Evolutionary conservation across 2,329 filamentous ascomycete species (phyloP), one percentile per base, ranked within the genome.

Genomic region (Talaromyces sp.): DNA sequence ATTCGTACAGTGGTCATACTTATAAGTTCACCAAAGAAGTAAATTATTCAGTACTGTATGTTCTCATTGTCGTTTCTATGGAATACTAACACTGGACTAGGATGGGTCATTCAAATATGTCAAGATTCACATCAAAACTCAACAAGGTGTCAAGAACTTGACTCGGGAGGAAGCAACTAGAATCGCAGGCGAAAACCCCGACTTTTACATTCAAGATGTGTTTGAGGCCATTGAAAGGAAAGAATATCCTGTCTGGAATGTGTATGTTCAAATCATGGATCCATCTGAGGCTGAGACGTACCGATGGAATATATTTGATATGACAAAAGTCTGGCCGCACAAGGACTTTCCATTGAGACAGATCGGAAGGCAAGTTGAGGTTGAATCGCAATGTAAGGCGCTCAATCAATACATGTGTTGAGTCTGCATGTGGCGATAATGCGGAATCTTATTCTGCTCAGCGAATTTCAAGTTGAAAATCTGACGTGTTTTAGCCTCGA

Each of bases 261-360:
- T 93, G 52, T 88, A 87, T 43, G 87, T 94, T 13, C 89, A 93
- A 66, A 78, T 86, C 6, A 82, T 93, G 37, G 81, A 86, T 0
- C 88, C 92, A 57, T 78, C 77, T 3, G 80, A 85, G 37, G 85
- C 91, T 66, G 79, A 92, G 56, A 83, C 87, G 10, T 94, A 91
- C 54, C 88, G 91, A 5, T 91, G 91, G 60, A 90, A 94, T 64
- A 87, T 93, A 37, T 82, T 94, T 4, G 90, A 94, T 61, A 86
- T 89, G 3, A 94, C 90, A 49, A 93, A 93, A 74, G 72, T 92
- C 9, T 93, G 89, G 88, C 88, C 89, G 0, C 88, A 93, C 67
- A 86, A 91, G 10, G 73, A 85, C 0, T 77, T 90, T 0, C 89
- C 89, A 0, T 77, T 92, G 19, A 81, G 86, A 17, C 88, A 90